Base-by-base conservation (phyloP, 2,329 filamentous ascomycete genomes). In the Beauveria pseudobassiana region DNA sequence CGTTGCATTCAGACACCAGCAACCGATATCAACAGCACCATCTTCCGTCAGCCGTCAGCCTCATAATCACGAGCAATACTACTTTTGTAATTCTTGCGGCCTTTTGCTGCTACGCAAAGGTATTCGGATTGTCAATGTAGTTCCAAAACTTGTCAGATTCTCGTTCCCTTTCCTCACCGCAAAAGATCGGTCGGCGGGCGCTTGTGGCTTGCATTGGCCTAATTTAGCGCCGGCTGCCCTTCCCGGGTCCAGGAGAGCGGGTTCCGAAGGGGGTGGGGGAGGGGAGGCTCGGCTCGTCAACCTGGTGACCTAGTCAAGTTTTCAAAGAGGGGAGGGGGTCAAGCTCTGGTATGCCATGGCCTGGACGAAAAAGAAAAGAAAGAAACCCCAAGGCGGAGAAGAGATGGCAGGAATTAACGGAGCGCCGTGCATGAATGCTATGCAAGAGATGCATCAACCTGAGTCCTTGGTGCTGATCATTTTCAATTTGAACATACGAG, bases 211-310 rank as follows among this genome's bases (percentile, higher is more conserved):
- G 34, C 55, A 42, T 26, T n/a, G 45, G 12, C 26, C 55, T 34
- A 34, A 5, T 14, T 12, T 58, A 42, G 55, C 55, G 30, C 55
- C 55, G 45, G 55, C 22, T 42, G 28, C 45, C 55, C 34, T 58
- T 50, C 55, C 55, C 45, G 55, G 45, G 22, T 26, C 55, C 45
- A 58, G 55, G 55, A 58, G n/a, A 50, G 55, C 55, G 55, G 55
- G 55, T 50, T 58, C 30, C 30, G 26, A 34, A 46, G 55, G 43
- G 30, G 30, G 30, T 12, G 10, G 30, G 30, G 30, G 12, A 34
- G 30, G 30, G 12, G 12, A 14, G 30, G 30, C 30, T 14, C 30
- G 54, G 43, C 54, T 55, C 40, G 20, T 38, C 38, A 55, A 43
- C 34, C 38, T 22, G 53, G 43, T 57, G 54, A 57, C 54, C 54